phyloP scores from a whole-genome alignment of 2,329 filamentous ascomycete genomes.

The Ceratocystis huliohia region DNA sequence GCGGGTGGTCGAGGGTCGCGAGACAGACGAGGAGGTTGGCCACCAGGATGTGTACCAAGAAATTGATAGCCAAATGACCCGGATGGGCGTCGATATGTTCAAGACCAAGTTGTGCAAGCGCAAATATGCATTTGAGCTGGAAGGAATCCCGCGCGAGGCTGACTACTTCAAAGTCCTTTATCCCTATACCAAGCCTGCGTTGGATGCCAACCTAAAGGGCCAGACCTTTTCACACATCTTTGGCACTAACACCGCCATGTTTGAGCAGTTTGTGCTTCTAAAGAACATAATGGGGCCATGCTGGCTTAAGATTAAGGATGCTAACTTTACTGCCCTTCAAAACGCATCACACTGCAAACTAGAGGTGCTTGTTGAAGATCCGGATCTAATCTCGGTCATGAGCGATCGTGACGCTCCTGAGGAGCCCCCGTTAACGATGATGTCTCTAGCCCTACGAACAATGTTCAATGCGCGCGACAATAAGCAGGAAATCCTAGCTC shows the following conservation, averaged over 20 bases:
- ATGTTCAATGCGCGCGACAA: constrained; percentile 83
- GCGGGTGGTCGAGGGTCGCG: constrained; percentile 43
- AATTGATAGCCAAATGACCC: constrained; percentile 78
- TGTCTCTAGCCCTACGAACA: constrained; percentile 84
- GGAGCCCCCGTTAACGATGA: constrained; percentile 78
- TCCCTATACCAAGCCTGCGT: constrained; percentile 57
- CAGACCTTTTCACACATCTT: constrained; percentile 93
- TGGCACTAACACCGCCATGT: constrained; percentile 81
- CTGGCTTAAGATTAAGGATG: constrained; percentile 83
- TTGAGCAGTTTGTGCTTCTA: constrained; percentile 97
- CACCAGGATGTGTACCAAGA: constrained; percentile 87
- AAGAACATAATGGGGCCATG: constrained; percentile 99
- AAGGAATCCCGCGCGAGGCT: constrained; percentile 72
- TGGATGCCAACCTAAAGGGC: constrained; percentile 60
- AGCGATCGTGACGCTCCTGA: constrained; percentile 71
- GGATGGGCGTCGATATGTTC: constrained; percentile 71
- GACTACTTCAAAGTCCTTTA: constrained; percentile 95
- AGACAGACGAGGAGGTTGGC: constrained; percentile 64
- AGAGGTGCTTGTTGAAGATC: constrained; percentile 69
- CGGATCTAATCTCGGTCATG: constrained; percentile 58
- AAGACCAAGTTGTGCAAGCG: constrained; percentile 84
- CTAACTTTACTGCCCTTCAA: constrained; percentile 70
- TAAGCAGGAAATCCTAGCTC: constrained; percentile 88
- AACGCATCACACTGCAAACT: constrained; percentile 97
- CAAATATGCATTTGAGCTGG: constrained; percentile 92